These are phyloP conservation scores for Ceratobasidium sp. DNA, from an alignment of 1,284 basidiomycete genomes.

Conservation along the genomic window DNA sequence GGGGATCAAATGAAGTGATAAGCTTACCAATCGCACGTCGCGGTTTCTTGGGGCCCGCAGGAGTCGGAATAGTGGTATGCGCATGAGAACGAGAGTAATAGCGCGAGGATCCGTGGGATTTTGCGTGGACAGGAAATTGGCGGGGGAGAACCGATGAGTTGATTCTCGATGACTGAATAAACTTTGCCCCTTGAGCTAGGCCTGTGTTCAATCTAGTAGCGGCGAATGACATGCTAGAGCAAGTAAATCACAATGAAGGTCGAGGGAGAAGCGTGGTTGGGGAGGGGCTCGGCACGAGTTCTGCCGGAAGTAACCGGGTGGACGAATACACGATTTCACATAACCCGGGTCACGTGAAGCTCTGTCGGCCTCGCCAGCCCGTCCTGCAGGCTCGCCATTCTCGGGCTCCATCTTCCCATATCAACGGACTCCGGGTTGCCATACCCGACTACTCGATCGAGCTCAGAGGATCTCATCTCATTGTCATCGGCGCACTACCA, in stretches of 20 bases:
- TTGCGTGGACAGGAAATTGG: background rate
- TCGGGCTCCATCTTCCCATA: too few relatives aligned
- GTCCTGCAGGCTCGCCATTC: too few relatives aligned
- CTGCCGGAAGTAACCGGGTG: too few relatives aligned
- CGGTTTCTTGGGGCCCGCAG: background rate
- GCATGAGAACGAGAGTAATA: constrained; percentile 14
- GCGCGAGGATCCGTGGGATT: constrained; percentile 23
- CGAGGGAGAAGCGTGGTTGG: too few relatives aligned
- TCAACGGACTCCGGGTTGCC: background rate
- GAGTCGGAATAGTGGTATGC: constrained; percentile 2
- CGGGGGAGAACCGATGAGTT: background rate
- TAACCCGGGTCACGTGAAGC: too few relatives aligned
- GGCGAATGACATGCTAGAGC: too few relatives aligned
- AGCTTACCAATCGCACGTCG: constrained; percentile 28
- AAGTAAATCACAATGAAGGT: too few relatives aligned
- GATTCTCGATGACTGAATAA: background rate
- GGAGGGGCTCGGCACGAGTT: too few relatives aligned
- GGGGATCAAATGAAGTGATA: background rate
- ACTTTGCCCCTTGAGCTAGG: background rate
- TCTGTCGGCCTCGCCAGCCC: too few relatives aligned
- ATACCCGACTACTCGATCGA: background rate
- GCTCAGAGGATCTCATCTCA: background rate
- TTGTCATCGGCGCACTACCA: background rate
- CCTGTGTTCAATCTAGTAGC: background rate
- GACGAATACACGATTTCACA: too few relatives aligned